Base-by-base conservation (phyloP, 768 basidiomycete species). In the Phlegmacium glaucopus region DNA sequence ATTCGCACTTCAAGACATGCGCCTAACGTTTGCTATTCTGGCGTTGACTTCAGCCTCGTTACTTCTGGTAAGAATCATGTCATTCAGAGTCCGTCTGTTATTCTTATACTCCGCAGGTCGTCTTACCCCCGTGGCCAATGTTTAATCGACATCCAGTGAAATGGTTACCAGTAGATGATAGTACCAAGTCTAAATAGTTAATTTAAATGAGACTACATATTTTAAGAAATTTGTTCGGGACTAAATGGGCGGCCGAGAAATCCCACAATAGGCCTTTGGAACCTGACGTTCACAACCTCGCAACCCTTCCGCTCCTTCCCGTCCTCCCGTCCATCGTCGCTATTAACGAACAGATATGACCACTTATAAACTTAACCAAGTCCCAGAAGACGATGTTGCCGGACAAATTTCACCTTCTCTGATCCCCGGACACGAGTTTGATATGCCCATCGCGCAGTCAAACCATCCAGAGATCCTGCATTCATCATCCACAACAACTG, bases 91-190 rank as follows among this genome's bases (percentile, higher is more conserved):
- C 26, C 9, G 22, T 22, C 22, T 2, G 27, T 47, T 27, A 11
- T 34, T 12, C 35, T 39, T 15, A 38, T 45, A 34, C 45, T 51
- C 18, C 38, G 16, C 52, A 89, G 87, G 62, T 73, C 39, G 69
- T 82, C 10, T 50, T 90, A 4, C 88, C 87, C 0, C 82, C 82
- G 8, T 90, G 88, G 88, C 76, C 81, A 0, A 67, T 77, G 63
- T 86, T 72, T 66, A 85, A 82, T 53, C 63, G 62, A 11, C 75
- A 87, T 58, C 79, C 82, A 12, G 79, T 85, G 30, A 69, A 74
- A 52, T 86, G 83, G 85, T 64, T 85, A 13, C 71, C 79, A 4
- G 58, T 52, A 46, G 40, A 29, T 9, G 43, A 44, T 27, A 50
- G 27, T 43, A 49, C 50, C 39, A 51, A 57, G 34, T 52, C 56